Evolutionary conservation across 2,329 filamentous ascomycete species (phyloP), one percentile per base, ranked within the genome.

Genomic region (Aspergillus cejpii): DNA sequence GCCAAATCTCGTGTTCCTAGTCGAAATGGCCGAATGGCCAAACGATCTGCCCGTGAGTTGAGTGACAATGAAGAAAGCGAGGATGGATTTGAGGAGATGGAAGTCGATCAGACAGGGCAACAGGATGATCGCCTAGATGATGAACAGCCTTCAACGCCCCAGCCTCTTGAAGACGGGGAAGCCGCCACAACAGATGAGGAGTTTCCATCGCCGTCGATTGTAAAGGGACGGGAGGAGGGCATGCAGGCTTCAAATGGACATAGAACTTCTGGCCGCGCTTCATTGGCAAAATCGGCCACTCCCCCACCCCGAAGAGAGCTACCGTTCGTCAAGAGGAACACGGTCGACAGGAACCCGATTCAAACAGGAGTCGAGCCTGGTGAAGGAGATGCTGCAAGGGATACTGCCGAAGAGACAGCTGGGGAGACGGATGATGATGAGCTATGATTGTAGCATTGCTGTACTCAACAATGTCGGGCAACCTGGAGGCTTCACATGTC

Each of bases 401-500:
- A 54, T 23, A 52, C 49, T 24, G 49, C 41, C 5, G 62, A 60
- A 40, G 58, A 53, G 29, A 61, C 52, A 5, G 58, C 47, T 24
- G 67, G 65, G 15, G 66, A 66, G 41, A 67, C 63, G 7, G 68
- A 69, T 45, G 69, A 71, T 48, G 69, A 72, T 56, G 69, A 72
- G 47, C 45, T 70, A 41, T 70, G 41, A 52, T 2, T 41, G 17
- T 11, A 6, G 12, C 10, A 14, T 15, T n/a, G 17, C 6, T 36
- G 28, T 12, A 8, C 5, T 33, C 6, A 36, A 11, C n/a, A 17
- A 38, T n/a, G 26, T 6, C 14, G n/a, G 10, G 28, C 31, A 8
- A 5, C 31, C 15, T n/a, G 12, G 28, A 7, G 6, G 7, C 15
- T 21, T 26, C 15, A 24, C 23, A 24, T n/a, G 23, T 24, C 5